Percentiles rank a stretch among this genome's conserved stretches.
Conservation (phyloP, 495 filamentous ascomycete species). For the Echria macrotheca region DNA sequence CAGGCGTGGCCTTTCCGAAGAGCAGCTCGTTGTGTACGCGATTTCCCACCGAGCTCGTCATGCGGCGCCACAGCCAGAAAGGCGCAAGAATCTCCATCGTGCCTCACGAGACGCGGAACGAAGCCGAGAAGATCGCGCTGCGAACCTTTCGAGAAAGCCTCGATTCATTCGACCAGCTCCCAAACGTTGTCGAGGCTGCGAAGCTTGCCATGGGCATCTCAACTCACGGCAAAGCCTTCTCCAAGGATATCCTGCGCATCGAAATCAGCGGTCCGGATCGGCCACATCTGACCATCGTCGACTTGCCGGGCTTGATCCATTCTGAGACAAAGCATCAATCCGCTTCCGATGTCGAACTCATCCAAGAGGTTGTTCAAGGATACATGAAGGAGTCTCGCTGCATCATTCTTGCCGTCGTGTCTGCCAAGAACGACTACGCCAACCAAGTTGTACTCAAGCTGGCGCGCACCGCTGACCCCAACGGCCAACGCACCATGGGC, state of each 20-base stretch:
- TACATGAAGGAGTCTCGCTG: constrained; percentile 58
- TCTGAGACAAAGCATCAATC: constrained; percentile 44
- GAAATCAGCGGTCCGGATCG: constrained; percentile 59
- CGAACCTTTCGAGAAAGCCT: constrained; percentile 21
- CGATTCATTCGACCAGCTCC: constrained; percentile 30
- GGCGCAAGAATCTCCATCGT: constrained; percentile 42
- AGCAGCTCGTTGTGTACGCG: constrained; percentile 59
- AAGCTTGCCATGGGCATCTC: constrained; percentile 49
- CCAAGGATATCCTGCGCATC: constrained; percentile 61
- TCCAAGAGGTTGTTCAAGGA: constrained; percentile 46
- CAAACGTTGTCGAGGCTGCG: constrained; percentile 42
- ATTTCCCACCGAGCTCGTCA: constrained; percentile 59
- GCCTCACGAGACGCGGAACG: constrained; percentile 25
- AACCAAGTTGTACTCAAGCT: constrained; percentile 63
- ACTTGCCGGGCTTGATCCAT: constrained; percentile 62
- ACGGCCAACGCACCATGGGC: constrained; percentile 72
- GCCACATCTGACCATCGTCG: constrained; percentile 64
- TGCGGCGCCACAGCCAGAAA: constrained; percentile 35
- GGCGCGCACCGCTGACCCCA: constrained; percentile 66
- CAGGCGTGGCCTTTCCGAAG: constrained; percentile 60
- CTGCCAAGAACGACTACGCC: constrained; percentile 58
- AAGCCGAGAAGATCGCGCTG: constrained; percentile 20
- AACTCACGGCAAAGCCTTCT: constrained; percentile 42
- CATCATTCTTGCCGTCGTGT: constrained; percentile 62
- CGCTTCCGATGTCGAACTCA: constrained; percentile 45